Percentiles rank a stretch among this genome's conserved stretches.
phyloP scores from a whole-genome alignment of 345 rosid genomes.

The Draba incana region DNA sequence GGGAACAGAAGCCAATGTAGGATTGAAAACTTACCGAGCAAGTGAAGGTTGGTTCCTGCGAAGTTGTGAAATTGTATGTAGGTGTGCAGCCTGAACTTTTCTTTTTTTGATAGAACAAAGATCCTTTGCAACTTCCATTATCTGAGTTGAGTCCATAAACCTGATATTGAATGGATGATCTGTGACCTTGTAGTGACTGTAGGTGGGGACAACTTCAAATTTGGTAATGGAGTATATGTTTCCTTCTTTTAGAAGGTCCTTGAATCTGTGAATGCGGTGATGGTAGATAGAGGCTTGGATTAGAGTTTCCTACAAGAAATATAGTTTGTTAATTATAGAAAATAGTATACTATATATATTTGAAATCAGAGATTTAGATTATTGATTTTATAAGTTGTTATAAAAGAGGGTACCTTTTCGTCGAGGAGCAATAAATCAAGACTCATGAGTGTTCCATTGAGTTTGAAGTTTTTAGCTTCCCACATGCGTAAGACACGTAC shows the following conservation, averaged over 20 bases:
- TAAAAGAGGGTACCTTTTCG: no score
- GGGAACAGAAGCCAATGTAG: fast-evolving
- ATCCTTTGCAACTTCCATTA: background rate
- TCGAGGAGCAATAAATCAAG: no score
- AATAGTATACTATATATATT: no score
- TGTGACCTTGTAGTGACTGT: background rate
- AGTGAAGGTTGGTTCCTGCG: background rate
- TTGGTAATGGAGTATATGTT: background rate
- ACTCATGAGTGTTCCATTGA: no score
- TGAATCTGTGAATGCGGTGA: background rate
- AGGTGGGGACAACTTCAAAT: background rate
- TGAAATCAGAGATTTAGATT: no score
- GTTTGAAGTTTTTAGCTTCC: no score
- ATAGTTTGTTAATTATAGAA: no score
- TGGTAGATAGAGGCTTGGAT: background rate
- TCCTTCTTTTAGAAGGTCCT: background rate
- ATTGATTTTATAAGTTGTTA: no score
- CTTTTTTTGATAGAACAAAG: background rate
- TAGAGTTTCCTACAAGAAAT: background rate
- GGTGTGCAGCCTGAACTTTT: background rate
- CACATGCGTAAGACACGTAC: no score
- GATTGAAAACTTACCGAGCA: background rate
- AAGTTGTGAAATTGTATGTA: background rate
- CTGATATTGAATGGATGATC: background rate
- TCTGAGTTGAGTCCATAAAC: background rate